phyloP scores from a whole-genome alignment of 192 early-diverging fungal species.

The Oehlia diaphana region DNA sequence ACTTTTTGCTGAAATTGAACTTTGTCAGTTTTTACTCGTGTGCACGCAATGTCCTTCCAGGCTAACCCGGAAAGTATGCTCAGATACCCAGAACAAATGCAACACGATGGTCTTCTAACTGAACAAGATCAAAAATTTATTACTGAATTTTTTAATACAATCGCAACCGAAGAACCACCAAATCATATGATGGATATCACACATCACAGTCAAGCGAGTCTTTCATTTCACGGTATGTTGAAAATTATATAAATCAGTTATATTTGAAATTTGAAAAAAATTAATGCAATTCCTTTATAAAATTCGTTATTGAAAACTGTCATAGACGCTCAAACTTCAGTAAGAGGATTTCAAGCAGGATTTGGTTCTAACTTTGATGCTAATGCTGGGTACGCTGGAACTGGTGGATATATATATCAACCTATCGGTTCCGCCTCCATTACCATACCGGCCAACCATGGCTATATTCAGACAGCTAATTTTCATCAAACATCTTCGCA shows the following conservation, averaged over 20 bases:
- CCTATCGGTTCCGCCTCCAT: conserved; percentile 5
- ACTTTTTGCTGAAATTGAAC: background rate
- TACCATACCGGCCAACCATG: conserved; percentile 13
- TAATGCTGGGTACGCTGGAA: background rate
- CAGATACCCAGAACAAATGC: conserved; percentile 26
- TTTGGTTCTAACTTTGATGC: conserved; percentile 13
- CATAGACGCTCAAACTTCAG: background rate
- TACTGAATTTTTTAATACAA: conserved; percentile 21
- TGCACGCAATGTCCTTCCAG: conserved; percentile 10
- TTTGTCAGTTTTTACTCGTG: background rate
- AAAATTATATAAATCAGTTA: background rate
- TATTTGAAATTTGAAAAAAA: background rate
- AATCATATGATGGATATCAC: conserved; percentile 21
- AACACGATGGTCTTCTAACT: conserved; percentile 14
- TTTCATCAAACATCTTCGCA: background rate
- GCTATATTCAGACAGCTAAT: background rate
- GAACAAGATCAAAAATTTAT: conserved; percentile 27
- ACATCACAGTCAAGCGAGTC: background rate
- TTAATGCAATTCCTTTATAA: background rate
- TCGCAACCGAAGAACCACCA: conserved; percentile 19
- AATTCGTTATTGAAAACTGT: background rate
- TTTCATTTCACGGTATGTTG: conserved; percentile 21
- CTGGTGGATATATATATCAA: conserved; percentile 13
- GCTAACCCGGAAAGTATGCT: conserved; percentile 19
- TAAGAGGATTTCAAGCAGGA: conserved; percentile 14